phyloP scores from a whole-genome alignment of 192 early-diverging fungal species.

The Lobosporangium transversale region DNA sequence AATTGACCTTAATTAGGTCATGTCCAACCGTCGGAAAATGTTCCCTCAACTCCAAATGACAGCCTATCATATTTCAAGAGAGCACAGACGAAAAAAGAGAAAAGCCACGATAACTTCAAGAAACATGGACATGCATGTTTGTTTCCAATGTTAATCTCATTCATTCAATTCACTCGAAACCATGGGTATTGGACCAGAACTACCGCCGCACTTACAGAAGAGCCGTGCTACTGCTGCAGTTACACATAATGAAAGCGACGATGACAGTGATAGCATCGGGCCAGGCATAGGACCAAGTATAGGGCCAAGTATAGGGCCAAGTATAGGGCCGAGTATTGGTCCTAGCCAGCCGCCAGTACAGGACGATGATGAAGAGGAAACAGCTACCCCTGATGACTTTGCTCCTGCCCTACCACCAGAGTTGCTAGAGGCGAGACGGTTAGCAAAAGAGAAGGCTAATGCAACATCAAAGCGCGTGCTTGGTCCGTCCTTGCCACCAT shows the following conservation, averaged over 20 bases:
- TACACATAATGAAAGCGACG: slow-evolving; percentile 2
- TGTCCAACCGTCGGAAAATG: no score
- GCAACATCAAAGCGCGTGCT: slow-evolving; percentile 29
- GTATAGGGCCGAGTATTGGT: slow-evolving; percentile 24
- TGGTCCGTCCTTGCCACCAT: slow-evolving; percentile 42
- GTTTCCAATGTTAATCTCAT: no score
- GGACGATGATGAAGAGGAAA: slow-evolving; percentile 6
- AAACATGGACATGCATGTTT: no score
- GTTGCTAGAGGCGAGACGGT: slow-evolving; percentile 22
- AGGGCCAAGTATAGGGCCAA: slow-evolving; percentile 26
- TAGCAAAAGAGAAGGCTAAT: slow-evolving; percentile 8
- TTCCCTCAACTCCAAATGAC: no score
- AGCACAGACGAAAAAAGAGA: no score
- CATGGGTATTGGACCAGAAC: slow-evolving; percentile 57
- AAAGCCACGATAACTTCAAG: no score
- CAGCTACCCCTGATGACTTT: slow-evolving; percentile 38
- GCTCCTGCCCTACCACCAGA: slow-evolving; percentile 53
- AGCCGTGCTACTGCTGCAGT: slow-evolving; percentile 1
- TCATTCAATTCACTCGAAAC: neutral
- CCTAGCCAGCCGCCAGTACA: slow-evolving; percentile 16
- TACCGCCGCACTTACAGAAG: slow-evolving; percentile 53
- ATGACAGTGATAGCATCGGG: slow-evolving; percentile 30
- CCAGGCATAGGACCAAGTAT: slow-evolving; percentile 37
- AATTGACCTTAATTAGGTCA: neutral
- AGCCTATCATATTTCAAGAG: no score